Base-by-base conservation (phyloP, 176 grass and related monocot genomes). In the Leersia perrieri region DNA sequence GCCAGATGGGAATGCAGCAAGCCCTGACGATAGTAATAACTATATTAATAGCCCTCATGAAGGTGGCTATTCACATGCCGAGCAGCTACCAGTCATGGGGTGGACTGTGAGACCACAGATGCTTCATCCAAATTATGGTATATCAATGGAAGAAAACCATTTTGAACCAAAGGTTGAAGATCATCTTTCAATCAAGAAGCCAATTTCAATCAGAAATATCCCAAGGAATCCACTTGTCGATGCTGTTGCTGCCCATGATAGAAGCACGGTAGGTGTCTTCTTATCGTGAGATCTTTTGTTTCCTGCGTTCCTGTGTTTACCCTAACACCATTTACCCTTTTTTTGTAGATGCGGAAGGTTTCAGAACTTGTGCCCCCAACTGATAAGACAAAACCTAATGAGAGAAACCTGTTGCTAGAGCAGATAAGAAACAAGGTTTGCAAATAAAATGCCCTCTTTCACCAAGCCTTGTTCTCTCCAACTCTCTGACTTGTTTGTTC, bases 381-480 rank as follows among this genome's bases (percentile, higher is more conserved):
- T 29, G 76, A 85, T 45, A 82, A 88, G 44, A 58, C 75, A 23
- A 88, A 92, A 61, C 36, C 82, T 55, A 60, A 81, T 20, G 93
- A 96, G 47, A 95, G 87, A 87, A 89, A 99, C 87, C 55, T 88
- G 70, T 87, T 95, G 80, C 87, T 99, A 78, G 97, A 99, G 73
- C 97, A 99, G 82, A 99, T 99, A 83, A 88, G 89, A 86, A 99
- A 85, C 81, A 99, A 93, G 93, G 97, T 99, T 66, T 18, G 82
- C 55, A 26, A 31, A 82, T 51, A 36, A 85, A 77, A 82, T 33
- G 23, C 1, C 47, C n/a, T 45, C 29, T 41, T 3, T 26, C 27
- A 49, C 2, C 1, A 22, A 0, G 15, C 12, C 36, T 2, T n/a
- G 8, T 9, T 6, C 38, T n/a, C 33, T 28, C 29, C 20, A 11